Evolutionary conservation across 805 yeast species (phyloP).

Genomic region (Zygosaccharomyces kombuchaensis): DNA sequence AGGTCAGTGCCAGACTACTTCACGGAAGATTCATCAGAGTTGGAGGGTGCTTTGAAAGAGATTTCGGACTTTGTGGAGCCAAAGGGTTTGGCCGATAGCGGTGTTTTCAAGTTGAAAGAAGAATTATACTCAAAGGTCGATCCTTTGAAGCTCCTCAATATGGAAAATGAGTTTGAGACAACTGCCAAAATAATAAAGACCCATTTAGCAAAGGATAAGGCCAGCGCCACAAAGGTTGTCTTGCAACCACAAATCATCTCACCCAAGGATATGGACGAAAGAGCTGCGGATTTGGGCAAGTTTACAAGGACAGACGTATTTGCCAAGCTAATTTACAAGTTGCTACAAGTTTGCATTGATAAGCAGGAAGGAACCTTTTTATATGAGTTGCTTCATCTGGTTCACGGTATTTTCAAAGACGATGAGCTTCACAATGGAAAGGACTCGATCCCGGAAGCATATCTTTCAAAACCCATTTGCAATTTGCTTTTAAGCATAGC

Average conservation of each 20-base stretch:
- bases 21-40: constrained; percentile 34
- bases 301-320: constrained; percentile 50
- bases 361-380: constrained; percentile 50
- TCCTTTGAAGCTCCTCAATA: constrained; percentile 47
- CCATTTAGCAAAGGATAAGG: constrained; percentile 39
- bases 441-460: constrained; percentile 40
- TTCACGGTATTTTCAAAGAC: constrained; percentile 61
- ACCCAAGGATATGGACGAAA: constrained; percentile 23
- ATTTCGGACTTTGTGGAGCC: constrained; percentile 62
- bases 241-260: constrained; percentile 44
- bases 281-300: constrained; percentile 43
- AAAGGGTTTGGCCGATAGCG: constrained; percentile 60
- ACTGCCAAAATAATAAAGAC: constrained; percentile 45
- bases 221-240: constrained; percentile 42
- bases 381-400: constrained; percentile 58
- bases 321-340: constrained; percentile 53
- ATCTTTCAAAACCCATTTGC: constrained; percentile 52
- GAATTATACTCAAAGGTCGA: constrained; percentile 46
- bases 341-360: constrained; percentile 51
- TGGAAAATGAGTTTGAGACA: constrained; percentile 50
- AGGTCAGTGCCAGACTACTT: constrained; percentile 35
- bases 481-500: constrained; percentile 50
- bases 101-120: constrained; percentile 57
- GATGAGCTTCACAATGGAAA: constrained; percentile 42
- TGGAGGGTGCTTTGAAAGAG: constrained; percentile 52